Percentiles rank a stretch among this genome's conserved stretches.
phyloP scores from a whole-genome alignment of 345 rosid species.

The Salix viminalis region DNA sequence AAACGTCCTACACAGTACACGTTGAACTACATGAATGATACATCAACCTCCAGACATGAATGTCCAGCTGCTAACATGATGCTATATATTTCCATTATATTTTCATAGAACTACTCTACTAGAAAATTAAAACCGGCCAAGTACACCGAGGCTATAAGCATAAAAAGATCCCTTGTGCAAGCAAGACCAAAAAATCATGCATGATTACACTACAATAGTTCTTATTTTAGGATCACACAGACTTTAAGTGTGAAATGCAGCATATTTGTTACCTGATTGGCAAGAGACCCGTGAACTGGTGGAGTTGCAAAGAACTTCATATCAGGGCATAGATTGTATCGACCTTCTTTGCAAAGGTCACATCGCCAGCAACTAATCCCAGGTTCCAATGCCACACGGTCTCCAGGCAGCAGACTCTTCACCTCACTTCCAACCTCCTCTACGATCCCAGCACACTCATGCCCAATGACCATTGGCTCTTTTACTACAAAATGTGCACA shows the following conservation, averaged over 20 bases:
- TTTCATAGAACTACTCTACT: neutral
- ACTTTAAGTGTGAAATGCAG: neutral
- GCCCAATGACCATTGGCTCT: constrained; percentile 98
- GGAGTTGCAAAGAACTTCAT: constrained; percentile 96
- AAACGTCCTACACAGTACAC: neutral
- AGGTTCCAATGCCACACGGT: constrained; percentile 86
- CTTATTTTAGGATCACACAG: neutral
- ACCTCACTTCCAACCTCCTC: constrained; percentile 80
- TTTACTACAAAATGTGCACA: constrained; percentile 69
- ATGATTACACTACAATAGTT: neutral
- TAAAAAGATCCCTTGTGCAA: neutral
- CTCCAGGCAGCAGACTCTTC: constrained; percentile 57
- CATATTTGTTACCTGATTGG: constrained; percentile 56
- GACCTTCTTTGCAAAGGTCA: constrained; percentile 63
- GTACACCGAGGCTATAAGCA: neutral
- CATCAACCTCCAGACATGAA: neutral
- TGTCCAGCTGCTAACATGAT: neutral
- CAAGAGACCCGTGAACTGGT: constrained; percentile 85
- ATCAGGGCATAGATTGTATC: constrained; percentile 84
- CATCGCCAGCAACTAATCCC: constrained; percentile 87
- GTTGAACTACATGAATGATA: neutral
- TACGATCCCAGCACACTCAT: constrained; percentile 90
- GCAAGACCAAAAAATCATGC: neutral
- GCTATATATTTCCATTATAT: neutral
- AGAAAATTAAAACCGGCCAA: neutral